These are phyloP conservation scores for Candida vaughaniae DNA, from an alignment of 805 yeast genomes.

Conservation along the genomic window DNA sequence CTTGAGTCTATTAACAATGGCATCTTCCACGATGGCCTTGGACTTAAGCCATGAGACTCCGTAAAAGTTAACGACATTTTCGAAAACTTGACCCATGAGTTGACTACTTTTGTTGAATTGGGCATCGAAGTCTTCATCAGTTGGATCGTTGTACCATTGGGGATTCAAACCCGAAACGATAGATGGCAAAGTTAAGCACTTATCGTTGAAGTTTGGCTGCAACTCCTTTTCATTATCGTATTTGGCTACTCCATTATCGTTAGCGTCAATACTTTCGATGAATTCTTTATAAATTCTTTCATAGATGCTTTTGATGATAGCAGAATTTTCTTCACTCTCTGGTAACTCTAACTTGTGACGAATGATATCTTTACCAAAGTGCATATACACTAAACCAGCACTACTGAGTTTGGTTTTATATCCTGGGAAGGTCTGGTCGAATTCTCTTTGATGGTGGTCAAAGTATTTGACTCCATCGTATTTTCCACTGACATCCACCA, in stretches of 20 bases:
- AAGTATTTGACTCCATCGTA: constrained; percentile 84
- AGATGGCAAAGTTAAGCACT: constrained; percentile 73
- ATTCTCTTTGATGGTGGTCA: constrained; percentile 97
- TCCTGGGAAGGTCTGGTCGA: constrained; percentile 64
- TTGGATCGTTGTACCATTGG: constrained; percentile 69
- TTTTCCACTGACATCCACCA: constrained; percentile 91
- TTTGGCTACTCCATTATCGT: constrained; percentile 88
- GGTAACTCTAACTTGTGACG: constrained; percentile 37
- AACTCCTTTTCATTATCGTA: constrained; percentile 46
- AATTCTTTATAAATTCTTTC: constrained; percentile 80
- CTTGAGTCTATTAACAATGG: constrained; percentile 59
- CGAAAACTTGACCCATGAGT: constrained; percentile 81
- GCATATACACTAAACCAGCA: constrained; percentile 92
- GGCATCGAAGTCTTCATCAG: constrained; percentile 64
- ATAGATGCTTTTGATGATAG: constrained; percentile 57
- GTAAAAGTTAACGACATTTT: constrained; percentile 60
- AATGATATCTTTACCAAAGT: constrained; percentile 73
- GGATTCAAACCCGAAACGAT: constrained; percentile 82
- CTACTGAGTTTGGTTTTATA: constrained; percentile 81
- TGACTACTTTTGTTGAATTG: constrained; percentile 69
- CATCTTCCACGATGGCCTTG: constrained; percentile 67
- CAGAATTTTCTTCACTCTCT: constrained; percentile 28
- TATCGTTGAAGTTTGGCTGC: constrained; percentile 67
- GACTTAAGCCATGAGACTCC: constrained; percentile 95
- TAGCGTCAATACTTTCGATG: constrained; percentile 90